Conservation (phyloP, 2,329 filamentous ascomycete genomes). For the Aspergillus caelatus region DNA sequence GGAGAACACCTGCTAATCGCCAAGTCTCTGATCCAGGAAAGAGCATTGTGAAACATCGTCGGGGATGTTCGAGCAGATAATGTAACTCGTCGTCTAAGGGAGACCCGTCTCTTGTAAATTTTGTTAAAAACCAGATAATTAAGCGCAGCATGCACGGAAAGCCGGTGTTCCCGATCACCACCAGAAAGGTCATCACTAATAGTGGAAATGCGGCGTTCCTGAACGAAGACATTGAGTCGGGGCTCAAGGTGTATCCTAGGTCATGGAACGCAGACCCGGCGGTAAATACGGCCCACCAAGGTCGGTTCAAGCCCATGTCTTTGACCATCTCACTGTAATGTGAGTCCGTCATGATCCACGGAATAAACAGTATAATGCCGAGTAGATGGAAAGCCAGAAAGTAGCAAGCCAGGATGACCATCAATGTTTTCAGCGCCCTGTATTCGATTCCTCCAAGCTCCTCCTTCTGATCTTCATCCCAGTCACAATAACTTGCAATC, state of each 20-base stretch:
- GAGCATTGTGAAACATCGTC: conserved; percentile 89
- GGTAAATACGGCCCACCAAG: conserved; percentile 90
- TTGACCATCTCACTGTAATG: conserved; percentile 66
- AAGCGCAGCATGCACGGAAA: conserved; percentile 92
- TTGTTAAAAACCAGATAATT: conserved; percentile 80
- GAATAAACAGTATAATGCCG: conserved; percentile 69
- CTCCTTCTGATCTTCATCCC: conserved; percentile 85
- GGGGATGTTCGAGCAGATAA: conserved; percentile 88
- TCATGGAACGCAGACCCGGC: conserved; percentile 87
- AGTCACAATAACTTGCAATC: conserved; percentile 85
- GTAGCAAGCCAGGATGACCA: conserved; percentile 73
- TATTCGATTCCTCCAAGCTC: conserved; percentile 95
- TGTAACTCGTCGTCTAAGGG: conserved; percentile 81
- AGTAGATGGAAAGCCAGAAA: conserved; percentile 79
- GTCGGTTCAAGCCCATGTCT: conserved; percentile 59
- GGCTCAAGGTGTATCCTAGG: conserved; percentile 83
- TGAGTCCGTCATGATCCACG: conserved; percentile 71
- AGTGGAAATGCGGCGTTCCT: conserved; percentile 72
- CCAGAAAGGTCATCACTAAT: conserved; percentile 77
- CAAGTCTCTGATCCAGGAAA: conserved; percentile 87
- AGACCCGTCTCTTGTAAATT: conserved; percentile 63
- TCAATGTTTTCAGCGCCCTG: conserved; percentile 79
- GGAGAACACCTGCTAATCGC: conserved; percentile 85
- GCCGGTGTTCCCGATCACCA: conserved; percentile 89
- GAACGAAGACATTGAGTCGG: conserved; percentile 90